Evolutionary conservation across 192 early-diverging fungal genomes (phyloP).

Genomic region (Coemansia sp.): DNA sequence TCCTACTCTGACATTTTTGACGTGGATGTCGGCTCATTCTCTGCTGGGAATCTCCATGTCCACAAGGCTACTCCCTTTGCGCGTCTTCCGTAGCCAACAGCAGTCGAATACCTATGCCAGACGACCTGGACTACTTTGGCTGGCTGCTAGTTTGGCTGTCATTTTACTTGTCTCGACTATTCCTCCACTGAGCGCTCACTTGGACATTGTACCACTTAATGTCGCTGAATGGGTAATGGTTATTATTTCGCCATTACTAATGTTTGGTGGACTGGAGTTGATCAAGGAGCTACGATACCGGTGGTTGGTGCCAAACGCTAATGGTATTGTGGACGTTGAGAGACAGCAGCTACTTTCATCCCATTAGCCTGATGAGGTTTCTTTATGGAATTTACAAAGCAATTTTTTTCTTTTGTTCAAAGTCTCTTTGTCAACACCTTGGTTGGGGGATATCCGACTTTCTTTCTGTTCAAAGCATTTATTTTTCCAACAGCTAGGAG

Average conservation of each 20-base stretch:
- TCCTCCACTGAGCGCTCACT: conserved; percentile 27
- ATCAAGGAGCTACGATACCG: conserved; percentile 31
- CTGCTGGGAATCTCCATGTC: conserved; percentile 43
- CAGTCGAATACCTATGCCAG: background rate
- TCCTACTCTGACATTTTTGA: conserved; percentile 44
- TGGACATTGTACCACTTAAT: conserved; percentile 38
- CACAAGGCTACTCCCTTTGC: conserved; percentile 35
- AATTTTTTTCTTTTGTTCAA: background rate
- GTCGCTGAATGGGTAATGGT: conserved; percentile 42
- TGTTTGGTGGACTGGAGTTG: conserved; percentile 32
- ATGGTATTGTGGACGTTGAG: background rate
- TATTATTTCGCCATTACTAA: conserved; percentile 22
- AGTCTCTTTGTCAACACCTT: background rate
- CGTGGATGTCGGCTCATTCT: conserved; percentile 40
- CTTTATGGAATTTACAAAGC: background rate
- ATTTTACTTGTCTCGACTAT: conserved; percentile 16
- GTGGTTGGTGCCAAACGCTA: background rate
- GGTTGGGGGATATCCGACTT: no score
- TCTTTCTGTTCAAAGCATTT: no score
- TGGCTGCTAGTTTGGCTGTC: conserved; percentile 14
- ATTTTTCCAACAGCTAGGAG: no score
- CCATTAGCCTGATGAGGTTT: background rate
- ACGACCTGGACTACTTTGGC: conserved; percentile 24
- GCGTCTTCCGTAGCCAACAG: conserved; percentile 12
- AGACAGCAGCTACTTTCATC: background rate